These are phyloP conservation scores for Paecilomyces fulvus DNA, from an alignment of 2,329 filamentous ascomycete species.

Conservation along the genomic window DNA sequence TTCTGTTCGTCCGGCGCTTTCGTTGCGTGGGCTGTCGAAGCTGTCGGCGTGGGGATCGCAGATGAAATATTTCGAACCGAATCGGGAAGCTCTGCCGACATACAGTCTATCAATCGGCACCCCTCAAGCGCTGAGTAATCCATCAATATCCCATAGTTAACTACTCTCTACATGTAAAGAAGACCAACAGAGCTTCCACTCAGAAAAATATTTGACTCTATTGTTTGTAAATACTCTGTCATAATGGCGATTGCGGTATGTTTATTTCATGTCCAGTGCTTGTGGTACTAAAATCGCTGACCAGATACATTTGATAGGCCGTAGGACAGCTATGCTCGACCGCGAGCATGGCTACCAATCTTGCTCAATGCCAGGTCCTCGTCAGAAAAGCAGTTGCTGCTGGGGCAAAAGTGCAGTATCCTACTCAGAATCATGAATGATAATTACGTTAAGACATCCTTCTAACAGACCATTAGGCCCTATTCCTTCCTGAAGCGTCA, in stretches of 20 bases:
- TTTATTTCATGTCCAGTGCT: background rate
- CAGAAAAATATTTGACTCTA: background rate
- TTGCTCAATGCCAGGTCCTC: conserved; percentile 65
- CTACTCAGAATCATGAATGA: background rate
- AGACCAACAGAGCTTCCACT: background rate
- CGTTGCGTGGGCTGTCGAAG: background rate
- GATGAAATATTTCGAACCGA: conserved; percentile 7
- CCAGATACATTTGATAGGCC: conserved; percentile 47
- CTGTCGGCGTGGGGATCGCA: background rate
- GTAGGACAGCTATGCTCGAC: conserved; percentile 87
- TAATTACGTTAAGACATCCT: conserved; percentile 1
- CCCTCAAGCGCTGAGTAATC: background rate
- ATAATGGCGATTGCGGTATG: conserved; percentile 10
- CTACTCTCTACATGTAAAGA: background rate
- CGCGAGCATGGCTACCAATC: conserved; percentile 66
- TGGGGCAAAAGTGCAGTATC: conserved; percentile 60
- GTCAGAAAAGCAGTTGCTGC: conserved; percentile 63
- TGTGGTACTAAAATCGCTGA: conserved; percentile 7
- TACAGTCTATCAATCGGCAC: background rate
- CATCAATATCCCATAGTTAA: background rate
- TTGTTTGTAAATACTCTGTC: background rate
- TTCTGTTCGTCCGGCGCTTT: background rate
- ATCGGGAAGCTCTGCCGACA: conserved; percentile 17
- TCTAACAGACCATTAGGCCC: conserved; percentile 41
- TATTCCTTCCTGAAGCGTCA: conserved; percentile 87